A percentile compares a stretch with the other conserved stretches of the same genome.
phyloP scores from a whole-genome alignment of 352 stramenopile genomes.

The Phytophthora ohioensis region DNA sequence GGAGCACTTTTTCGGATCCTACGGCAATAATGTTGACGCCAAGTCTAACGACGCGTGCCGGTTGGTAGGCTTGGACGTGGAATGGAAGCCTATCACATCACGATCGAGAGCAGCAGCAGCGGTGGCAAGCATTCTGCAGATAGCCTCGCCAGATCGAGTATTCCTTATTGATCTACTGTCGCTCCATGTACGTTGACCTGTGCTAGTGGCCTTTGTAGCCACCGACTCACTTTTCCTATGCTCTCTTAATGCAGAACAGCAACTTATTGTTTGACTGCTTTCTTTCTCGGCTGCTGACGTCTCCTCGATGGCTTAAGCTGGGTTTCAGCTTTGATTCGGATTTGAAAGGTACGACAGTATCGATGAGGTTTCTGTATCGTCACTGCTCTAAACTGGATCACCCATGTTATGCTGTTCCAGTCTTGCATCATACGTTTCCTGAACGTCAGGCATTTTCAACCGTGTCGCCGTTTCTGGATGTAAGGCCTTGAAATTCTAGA shows the following conservation, averaged over 20 bases:
- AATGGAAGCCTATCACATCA: conserved; percentile 62
- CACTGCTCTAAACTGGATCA: too few species aligned
- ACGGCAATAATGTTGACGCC: neutral
- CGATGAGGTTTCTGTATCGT: neutral
- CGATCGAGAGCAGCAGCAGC: conserved; percentile 37
- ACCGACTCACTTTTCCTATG: conserved; percentile 5
- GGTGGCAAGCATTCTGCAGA: conserved; percentile 72
- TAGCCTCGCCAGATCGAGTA: conserved; percentile 51
- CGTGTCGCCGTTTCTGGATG: conserved; percentile 60
- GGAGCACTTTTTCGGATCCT: conserved; percentile 39
- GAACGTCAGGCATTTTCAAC: conserved; percentile 50
- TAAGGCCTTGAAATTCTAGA: conserved; percentile 14
- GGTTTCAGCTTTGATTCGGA: conserved; percentile 78
- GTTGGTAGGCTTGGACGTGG: conserved; percentile 68
- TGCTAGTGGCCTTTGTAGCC: neutral
- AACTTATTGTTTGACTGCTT: conserved; percentile 60
- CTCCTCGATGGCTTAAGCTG: conserved; percentile 51
- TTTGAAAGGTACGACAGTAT: conserved; percentile 55
- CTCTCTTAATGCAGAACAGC: conserved; percentile 38
- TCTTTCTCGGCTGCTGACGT: conserved; percentile 49
- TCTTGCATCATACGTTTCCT: conserved; percentile 73
- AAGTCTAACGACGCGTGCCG: neutral
- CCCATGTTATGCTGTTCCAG: conserved; percentile 25
- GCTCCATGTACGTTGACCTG: conserved; percentile 55
- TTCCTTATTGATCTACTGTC: conserved; percentile 69